phyloP scores from a whole-genome alignment of 2,329 filamentous ascomycete genomes.

The Curvularia eragrostidis region DNA sequence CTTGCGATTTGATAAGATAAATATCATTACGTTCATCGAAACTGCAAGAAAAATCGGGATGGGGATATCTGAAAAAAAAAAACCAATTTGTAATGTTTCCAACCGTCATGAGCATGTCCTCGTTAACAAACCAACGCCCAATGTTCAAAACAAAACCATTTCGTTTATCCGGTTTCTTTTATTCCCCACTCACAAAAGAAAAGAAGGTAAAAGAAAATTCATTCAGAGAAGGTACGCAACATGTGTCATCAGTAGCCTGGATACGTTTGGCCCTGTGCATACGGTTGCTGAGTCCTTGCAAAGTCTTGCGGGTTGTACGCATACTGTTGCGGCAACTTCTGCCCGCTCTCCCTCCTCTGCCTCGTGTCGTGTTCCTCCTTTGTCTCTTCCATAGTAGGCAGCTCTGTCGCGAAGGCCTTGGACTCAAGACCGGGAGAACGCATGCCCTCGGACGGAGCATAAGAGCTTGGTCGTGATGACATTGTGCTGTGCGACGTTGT shows the following conservation, averaged over 20 bases:
- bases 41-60: neutral
- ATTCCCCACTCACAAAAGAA: neutral
- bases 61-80: neutral
- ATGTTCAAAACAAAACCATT: neutral
- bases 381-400: slow-evolving; percentile 48
- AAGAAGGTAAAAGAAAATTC: neutral
- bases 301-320: slow-evolving; percentile 47
- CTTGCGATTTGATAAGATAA: slow-evolving; percentile 1
- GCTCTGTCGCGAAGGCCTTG: slow-evolving; percentile 43
- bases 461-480: slow-evolving; percentile 46
- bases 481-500: slow-evolving; percentile 35
- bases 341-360: slow-evolving; percentile 23
- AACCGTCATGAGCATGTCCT: neutral
- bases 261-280: slow-evolving; percentile 18
- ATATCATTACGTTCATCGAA: slow-evolving; percentile 10
- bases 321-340: slow-evolving; percentile 32
- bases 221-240: neutral
- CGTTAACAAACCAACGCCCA: neutral
- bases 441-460: slow-evolving; percentile 44
- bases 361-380: slow-evolving; percentile 40
- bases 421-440: slow-evolving; percentile 45
- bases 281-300: slow-evolving; percentile 26
- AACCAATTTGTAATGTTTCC: slow-evolving; percentile 1
- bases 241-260: neutral
- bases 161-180: slow-evolving; percentile 1